Percentiles rank a stretch among this genome's conserved stretches.
These are phyloP conservation scores for Mycena albidolilacea DNA, from an alignment of 768 basidiomycete species.

Conservation along the genomic window DNA sequence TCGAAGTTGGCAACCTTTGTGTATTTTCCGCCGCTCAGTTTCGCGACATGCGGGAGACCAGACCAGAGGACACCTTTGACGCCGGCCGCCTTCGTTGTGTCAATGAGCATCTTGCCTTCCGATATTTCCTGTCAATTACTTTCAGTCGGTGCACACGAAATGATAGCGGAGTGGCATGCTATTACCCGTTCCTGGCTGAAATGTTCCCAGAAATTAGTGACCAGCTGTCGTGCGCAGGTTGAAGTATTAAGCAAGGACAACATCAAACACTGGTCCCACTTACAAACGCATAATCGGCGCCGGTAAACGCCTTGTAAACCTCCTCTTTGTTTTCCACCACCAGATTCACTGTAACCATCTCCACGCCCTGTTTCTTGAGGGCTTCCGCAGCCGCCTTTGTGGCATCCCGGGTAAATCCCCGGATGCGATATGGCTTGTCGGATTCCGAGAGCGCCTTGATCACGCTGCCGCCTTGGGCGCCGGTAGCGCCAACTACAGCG, in stretches of 20 bases:
- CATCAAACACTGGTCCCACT: neutral
- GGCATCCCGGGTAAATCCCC: conserved; percentile 2
- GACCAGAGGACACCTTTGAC: too few relatives aligned
- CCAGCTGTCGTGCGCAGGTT: conserved; percentile 1
- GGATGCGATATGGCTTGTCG: too few relatives aligned
- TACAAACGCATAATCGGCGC: conserved; percentile 19
- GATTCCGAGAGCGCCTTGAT: too few relatives aligned
- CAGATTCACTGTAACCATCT: conserved; percentile 12
- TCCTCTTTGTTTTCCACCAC: conserved; percentile 16
- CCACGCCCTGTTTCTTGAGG: conserved; percentile 19
- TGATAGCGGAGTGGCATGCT: too few relatives aligned
- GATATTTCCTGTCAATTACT: conserved; percentile 17
- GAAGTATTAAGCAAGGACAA: neutral
- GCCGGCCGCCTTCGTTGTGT: too few relatives aligned
- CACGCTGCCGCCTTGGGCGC: conserved; percentile 14
- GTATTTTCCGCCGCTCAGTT: conserved; percentile 18
- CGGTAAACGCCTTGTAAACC: conserved; percentile 9
- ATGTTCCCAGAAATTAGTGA: conserved; percentile 31
- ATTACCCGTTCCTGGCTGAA: conserved; percentile 3
- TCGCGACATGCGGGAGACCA: neutral
- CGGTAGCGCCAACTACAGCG: neutral
- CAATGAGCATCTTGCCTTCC: conserved; percentile 28
- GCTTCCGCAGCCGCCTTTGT: neutral
- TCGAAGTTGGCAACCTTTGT: conserved; percentile 7
- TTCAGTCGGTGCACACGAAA: neutral